A percentile compares a stretch with the other conserved stretches of the same genome.
These are phyloP conservation scores for Bacidia rubella DNA, from an alignment of 495 filamentous ascomycete species.

Conservation along the genomic window DNA sequence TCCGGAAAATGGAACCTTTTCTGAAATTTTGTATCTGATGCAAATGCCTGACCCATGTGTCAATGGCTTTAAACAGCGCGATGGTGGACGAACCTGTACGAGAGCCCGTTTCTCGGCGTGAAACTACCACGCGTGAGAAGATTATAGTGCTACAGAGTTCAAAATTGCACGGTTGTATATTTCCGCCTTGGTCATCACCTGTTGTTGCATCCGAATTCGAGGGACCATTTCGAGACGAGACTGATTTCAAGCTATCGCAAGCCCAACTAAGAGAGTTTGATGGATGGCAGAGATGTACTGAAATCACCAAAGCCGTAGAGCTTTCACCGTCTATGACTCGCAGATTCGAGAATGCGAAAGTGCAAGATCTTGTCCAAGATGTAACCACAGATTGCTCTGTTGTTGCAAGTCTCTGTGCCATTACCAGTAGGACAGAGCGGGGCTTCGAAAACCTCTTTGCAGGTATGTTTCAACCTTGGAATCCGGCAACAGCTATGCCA, in stretches of 20 bases:
- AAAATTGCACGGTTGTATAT: constrained; percentile 63
- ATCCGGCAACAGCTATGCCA: constrained; percentile 40
- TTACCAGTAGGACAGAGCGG: constrained; percentile 48
- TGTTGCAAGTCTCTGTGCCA: constrained; percentile 86
- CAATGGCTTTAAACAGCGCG: not conserved
- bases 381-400: constrained; percentile 92
- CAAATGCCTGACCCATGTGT: too few relatives aligned
- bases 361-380: constrained; percentile 74
- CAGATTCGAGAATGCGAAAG: constrained; percentile 3
- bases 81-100: constrained; percentile 2
- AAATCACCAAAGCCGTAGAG: constrained; percentile 27
- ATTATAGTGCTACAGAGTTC: constrained; percentile 66
- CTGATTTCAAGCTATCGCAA: constrained; percentile 54
- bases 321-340: not conserved
- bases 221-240: constrained; percentile 33
- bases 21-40: too few relatives aligned
- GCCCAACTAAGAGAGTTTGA: constrained; percentile 58
- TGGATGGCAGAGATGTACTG: constrained; percentile 65
- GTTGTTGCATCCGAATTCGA: constrained; percentile 35
- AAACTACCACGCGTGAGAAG: constrained; percentile 57
- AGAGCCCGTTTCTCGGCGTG: constrained; percentile 40
- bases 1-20: too few relatives aligned
- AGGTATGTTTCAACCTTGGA: constrained; percentile 59
- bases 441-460: constrained; percentile 51
- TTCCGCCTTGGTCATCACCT: constrained; percentile 62